Percentiles rank a stretch among this genome's conserved stretches.
Evolutionary conservation across 768 basidiomycete genomes (phyloP).

Genomic region (Mycena crocata): DNA sequence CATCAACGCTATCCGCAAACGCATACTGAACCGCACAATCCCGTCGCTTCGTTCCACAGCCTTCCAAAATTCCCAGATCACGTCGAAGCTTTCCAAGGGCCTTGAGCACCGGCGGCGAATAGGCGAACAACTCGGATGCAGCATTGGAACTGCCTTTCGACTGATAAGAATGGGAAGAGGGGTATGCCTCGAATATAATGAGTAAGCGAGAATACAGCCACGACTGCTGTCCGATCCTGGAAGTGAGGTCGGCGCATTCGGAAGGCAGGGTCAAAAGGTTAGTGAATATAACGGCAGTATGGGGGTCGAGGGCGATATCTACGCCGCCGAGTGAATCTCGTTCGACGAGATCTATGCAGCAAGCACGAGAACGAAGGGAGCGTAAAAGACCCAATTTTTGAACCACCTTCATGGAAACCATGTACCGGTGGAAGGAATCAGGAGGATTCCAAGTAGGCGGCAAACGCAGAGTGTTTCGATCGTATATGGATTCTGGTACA

Average conservation of each 20-base stretch:
- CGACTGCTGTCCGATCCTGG: slow-evolving; percentile 64
- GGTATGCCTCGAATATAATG: slow-evolving; percentile 77
- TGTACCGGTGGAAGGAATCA: slow-evolving; percentile 65
- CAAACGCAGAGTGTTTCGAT: slow-evolving; percentile 57
- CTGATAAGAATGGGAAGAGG: slow-evolving; percentile 54
- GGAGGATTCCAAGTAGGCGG: slow-evolving; percentile 48
- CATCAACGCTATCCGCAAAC: slow-evolving; percentile 70
- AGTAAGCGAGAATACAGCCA: slow-evolving; percentile 70
- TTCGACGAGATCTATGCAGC: slow-evolving; percentile 70
- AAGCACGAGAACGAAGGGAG: slow-evolving; percentile 56
- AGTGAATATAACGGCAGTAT: slow-evolving; percentile 66
- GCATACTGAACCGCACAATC: slow-evolving; percentile 61
- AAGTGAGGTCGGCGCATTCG: slow-evolving; percentile 56
- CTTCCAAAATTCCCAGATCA: slow-evolving; percentile 71
- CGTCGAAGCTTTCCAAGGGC: slow-evolving; percentile 76
- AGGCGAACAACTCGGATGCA: slow-evolving; percentile 55
- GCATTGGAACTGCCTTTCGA: slow-evolving; percentile 26
- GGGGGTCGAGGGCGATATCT: slow-evolving; percentile 76
- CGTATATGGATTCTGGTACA: slow-evolving; percentile 56
- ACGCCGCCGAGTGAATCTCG: slow-evolving; percentile 68
- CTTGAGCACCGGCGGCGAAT: slow-evolving; percentile 75
- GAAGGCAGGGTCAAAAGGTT: slow-evolving; percentile 62
- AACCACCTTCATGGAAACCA: slow-evolving; percentile 75
- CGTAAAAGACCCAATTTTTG: slow-evolving; percentile 75
- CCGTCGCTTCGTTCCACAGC: slow-evolving; percentile 60